Evolutionary conservation across 169 alveolate species (phyloP), one percentile per base, ranked within the genome.

Genomic region (Cryptosporidium meleagridis): DNA sequence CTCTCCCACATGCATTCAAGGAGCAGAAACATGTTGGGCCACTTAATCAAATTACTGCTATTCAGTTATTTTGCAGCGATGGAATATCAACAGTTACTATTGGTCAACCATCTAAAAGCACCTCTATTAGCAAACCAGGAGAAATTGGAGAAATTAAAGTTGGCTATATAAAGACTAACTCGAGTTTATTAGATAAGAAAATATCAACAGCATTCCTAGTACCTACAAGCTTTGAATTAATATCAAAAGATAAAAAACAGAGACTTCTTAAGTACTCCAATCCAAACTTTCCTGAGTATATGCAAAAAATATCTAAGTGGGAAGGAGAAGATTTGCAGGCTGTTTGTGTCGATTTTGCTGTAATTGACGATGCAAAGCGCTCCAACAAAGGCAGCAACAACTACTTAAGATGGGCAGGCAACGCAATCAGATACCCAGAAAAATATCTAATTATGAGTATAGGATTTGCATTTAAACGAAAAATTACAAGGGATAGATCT

Each of bases 21-120:
- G 89, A 80, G 14, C 67, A 59, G 12, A 80, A 29, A 29, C 89
- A 80, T 29, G 37, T 62, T 23, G 89, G 89, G 1, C 89, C 89
- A n/a, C 89, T 80, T 37, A 37, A 45, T 3, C 89, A 80, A 45
- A 80, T 80, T 33, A 80, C 70, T 26, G 61, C 89, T 23, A 14
- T 80, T 8, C 75, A 59, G 26, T 10, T 80, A 12, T 41, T 80
- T 51, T 80, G 89, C 62, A 80, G 89, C 65, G 89, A 80, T 18
- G 89, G 89, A 59, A 59, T 80, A 62, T 21, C 89, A 10, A 80
- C 89, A 1, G 59, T 80, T 26, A 80, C 62, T 12, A 80, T 80
- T 41, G 89, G 89, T 1, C 80, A 80, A 16, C 89, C 89, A 9
- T 80, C 89, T 9, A 80, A 41, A 44, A 26, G 69, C 3, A 73